Evolutionary conservation across 768 basidiomycete genomes (phyloP).

Genomic region (Neoboletus brunneissimus): DNA sequence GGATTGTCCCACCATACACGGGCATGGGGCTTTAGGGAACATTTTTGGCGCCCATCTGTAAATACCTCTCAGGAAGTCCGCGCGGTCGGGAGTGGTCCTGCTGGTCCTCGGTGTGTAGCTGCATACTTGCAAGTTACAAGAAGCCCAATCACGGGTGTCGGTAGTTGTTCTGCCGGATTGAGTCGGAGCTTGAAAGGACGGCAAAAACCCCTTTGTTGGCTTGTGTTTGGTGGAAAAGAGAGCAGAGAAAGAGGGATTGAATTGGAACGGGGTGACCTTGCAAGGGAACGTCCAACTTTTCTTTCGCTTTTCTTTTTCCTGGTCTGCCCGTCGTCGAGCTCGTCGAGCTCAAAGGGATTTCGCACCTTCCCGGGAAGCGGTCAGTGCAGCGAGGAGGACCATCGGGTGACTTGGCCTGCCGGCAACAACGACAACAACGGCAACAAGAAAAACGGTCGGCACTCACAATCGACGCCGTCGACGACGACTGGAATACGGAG

Average conservation of each 20-base stretch:
- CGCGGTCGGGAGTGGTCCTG: too few relatives aligned
- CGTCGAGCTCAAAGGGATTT: constrained; percentile 13
- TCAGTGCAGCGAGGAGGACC: constrained; percentile 5
- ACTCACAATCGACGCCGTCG: constrained; percentile 13
- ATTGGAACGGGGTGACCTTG: constrained; percentile 15
- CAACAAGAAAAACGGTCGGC: constrained; percentile 17
- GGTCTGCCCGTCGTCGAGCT: constrained; percentile 16
- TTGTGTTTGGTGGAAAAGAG: constrained; percentile 25
- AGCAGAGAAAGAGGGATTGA: constrained; percentile 16
- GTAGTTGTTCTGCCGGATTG: not conserved
- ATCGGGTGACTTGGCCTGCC: constrained; percentile 1
- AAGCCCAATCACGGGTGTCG: too few relatives aligned
- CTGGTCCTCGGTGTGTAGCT: too few relatives aligned
- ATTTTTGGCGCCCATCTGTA: not conserved
- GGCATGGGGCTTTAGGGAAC: not conserved
- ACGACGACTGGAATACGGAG: constrained; percentile 7
- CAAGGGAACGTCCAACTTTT: constrained; percentile 21
- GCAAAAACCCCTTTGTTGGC: constrained; percentile 28
- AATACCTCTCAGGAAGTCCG: too few relatives aligned
- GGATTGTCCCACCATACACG: too few relatives aligned
- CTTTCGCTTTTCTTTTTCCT: constrained; percentile 6
- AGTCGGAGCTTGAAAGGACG: constrained; percentile 21
- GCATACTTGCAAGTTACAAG: too few relatives aligned
- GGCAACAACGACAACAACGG: constrained; percentile 3
- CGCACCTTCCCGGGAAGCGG: not conserved